These are phyloP conservation scores for Microcos paniculata DNA, from an alignment of 345 rosid genomes.

Conservation along the genomic window DNA sequence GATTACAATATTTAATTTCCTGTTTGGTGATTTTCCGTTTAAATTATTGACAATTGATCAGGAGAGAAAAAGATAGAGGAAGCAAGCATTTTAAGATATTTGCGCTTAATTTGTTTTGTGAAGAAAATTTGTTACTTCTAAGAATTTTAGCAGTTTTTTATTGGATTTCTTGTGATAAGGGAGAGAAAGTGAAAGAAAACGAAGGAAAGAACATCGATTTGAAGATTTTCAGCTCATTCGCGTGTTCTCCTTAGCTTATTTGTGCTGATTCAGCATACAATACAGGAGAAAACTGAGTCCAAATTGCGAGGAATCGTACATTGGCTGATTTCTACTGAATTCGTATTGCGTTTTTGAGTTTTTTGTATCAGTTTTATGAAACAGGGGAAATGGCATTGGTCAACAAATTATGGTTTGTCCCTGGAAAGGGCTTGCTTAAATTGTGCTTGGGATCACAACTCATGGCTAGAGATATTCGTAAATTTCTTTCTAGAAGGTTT, in stretches of 20 bases:
- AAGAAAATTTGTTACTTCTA: neutral
- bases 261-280: neutral
- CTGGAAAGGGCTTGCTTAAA: neutral
- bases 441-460: slow-evolving; percentile 9
- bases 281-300: neutral
- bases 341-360: neutral
- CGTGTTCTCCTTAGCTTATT: neutral
- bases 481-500: slow-evolving; percentile 4
- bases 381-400: slow-evolving; percentile 5
- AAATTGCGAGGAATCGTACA: neutral
- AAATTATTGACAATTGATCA: neutral
- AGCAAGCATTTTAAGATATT: neutral
- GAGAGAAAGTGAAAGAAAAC: neutral
- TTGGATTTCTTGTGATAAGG: neutral
- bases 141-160: neutral
- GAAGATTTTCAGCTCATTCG: neutral
- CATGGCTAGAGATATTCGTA: slow-evolving; percentile 6
- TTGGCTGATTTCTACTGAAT: neutral
- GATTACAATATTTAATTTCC: neutral
- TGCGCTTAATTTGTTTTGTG: neutral
- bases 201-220: neutral
- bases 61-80: neutral
- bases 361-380: neutral
- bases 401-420: neutral
- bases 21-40: neutral